These are phyloP conservation scores for Kingdonia uniflora DNA, from an alignment of 164 flowering plant species.

Conservation along the genomic window DNA sequence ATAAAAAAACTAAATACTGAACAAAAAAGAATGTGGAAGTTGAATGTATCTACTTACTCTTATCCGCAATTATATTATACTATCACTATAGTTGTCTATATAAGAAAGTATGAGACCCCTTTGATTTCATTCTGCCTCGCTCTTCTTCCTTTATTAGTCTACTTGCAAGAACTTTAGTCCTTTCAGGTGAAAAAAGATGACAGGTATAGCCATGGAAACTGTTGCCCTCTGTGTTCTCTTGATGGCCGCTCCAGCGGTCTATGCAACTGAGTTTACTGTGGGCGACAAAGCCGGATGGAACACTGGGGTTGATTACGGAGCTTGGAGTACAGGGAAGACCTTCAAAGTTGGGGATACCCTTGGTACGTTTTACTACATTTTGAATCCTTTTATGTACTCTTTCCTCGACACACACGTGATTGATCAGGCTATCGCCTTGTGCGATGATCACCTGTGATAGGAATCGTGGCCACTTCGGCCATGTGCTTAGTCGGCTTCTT, in stretches of 20 bases:
- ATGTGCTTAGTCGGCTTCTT: too few species aligned
- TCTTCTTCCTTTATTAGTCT: slow-evolving; percentile 1
- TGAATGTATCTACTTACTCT: background rate
- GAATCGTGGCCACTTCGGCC: too few species aligned
- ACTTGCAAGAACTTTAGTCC: background rate
- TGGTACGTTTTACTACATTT: slow-evolving; percentile 22
- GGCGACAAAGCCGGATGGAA: slow-evolving; percentile 70
- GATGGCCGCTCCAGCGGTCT: slow-evolving; percentile 5
- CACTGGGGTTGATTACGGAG: slow-evolving; percentile 35
- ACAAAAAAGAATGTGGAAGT: background rate
- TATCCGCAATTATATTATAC: background rate
- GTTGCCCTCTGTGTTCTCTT: slow-evolving; percentile 9
- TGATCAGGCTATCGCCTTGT: too few species aligned
- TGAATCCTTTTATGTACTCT: background rate
- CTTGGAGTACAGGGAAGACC: slow-evolving; percentile 30
- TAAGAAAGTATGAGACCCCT: slow-evolving; percentile 1
- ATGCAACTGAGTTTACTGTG: slow-evolving; percentile 18
- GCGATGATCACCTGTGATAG: too few species aligned
- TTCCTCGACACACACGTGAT: too few species aligned
- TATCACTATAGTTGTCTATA: slow-evolving; percentile 6
- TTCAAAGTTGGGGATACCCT: slow-evolving; percentile 48
- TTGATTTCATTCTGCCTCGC: background rate
- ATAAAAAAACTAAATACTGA: background rate
- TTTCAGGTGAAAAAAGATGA: background rate
- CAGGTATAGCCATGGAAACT: slow-evolving; percentile 6